A percentile compares a stretch with the other conserved stretches of the same genome.
These are phyloP conservation scores for Sideroxylon spinosum DNA, from an alignment of 179 eudicot species.

Conservation along the genomic window DNA sequence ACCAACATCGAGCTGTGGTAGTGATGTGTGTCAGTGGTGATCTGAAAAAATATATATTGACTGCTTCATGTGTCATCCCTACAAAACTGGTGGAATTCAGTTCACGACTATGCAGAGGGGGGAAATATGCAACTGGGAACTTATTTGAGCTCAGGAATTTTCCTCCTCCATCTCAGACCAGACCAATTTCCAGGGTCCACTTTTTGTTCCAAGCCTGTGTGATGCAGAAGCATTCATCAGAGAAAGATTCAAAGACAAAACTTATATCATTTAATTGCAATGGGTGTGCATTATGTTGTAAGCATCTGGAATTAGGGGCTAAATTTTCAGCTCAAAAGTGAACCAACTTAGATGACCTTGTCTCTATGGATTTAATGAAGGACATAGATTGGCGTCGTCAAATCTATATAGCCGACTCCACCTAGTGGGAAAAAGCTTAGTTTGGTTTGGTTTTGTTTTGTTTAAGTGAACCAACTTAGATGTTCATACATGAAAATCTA, in stretches of 20 bases:
- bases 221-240: neutral
- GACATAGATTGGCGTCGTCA: too few relatives aligned
- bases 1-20: neutral
- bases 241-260: slow-evolving; percentile 1
- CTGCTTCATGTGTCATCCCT: neutral
- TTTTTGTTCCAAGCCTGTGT: slow-evolving; percentile 56
- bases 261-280: neutral
- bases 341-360: neutral
- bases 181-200: slow-evolving; percentile 76
- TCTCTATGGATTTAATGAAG: too few relatives aligned
- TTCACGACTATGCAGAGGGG: neutral
- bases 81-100: neutral
- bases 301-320: neutral
- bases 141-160: neutral
- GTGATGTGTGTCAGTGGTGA: neutral
- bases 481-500: neutral
- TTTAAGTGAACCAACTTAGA: neutral
- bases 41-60: neutral
- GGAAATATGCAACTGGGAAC: neutral
- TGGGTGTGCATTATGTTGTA: neutral
- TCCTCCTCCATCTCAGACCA: slow-evolving; percentile 48
- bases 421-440: neutral
- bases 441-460: too few relatives aligned
- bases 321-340: neutral
- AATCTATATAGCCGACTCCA: too few relatives aligned